These are phyloP conservation scores for Diplodia seriata DNA, from an alignment of 2,329 filamentous ascomycete genomes.

Conservation along the genomic window DNA sequence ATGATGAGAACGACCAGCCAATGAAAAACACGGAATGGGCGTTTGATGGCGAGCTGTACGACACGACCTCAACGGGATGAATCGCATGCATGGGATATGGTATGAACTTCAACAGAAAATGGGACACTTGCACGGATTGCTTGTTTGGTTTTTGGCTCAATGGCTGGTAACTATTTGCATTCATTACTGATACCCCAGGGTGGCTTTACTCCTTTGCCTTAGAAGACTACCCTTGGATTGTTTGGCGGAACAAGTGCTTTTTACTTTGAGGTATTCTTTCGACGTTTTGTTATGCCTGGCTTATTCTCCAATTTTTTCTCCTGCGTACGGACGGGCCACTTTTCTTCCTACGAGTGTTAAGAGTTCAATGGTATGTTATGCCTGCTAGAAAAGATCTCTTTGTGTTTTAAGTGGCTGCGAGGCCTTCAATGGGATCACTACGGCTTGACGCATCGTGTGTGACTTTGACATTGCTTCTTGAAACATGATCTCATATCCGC, in stretches of 20 bases:
- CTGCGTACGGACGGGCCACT: neutral
- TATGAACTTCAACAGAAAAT: neutral
- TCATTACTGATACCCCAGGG: constrained; percentile 26
- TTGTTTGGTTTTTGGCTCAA: neutral
- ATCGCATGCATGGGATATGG: neutral
- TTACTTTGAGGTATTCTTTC: neutral
- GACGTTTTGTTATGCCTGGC: neutral
- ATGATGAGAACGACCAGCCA: neutral
- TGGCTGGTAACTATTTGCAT: neutral
- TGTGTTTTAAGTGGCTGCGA: neutral
- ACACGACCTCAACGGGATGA: neutral
- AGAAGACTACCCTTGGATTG: constrained; percentile 18
- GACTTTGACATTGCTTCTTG: neutral
- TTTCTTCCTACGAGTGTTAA: neutral
- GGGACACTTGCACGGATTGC: neutral
- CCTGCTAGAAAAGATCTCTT: neutral
- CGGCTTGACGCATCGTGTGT: neutral
- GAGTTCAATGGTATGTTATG: neutral
- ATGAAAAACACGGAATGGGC: neutral
- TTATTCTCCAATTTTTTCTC: neutral
- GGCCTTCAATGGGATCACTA: neutral
- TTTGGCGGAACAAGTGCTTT: constrained; percentile 3
- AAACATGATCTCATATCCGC: no score
- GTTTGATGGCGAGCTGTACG: neutral
- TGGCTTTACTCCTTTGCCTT: constrained; percentile 18